Percentiles rank a stretch among this genome's conserved stretches.
Evolutionary conservation across 2,329 filamentous ascomycete species (phyloP).

Genomic region (Clonostachys rhizophaga): DNA sequence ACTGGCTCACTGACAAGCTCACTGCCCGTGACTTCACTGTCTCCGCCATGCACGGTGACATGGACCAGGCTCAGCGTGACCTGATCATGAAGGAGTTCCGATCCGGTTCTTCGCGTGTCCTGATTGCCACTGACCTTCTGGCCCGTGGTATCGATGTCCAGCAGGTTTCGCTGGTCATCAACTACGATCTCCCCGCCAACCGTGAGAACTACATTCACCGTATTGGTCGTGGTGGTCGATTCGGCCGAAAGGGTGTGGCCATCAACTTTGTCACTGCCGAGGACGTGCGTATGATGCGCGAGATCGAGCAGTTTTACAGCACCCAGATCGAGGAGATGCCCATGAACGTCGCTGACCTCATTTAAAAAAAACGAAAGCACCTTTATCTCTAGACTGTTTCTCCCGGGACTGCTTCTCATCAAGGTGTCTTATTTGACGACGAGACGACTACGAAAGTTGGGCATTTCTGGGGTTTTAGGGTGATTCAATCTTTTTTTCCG

Average conservation of each 20-base stretch:
- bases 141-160: constrained; percentile 99
- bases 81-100: constrained; percentile 99
- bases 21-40: constrained; percentile 98
- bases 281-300: constrained; percentile 99
- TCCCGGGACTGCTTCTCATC: neutral
- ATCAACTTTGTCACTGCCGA: constrained; percentile 99
- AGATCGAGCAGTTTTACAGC: constrained; percentile 99
- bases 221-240: constrained; percentile 98
- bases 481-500: constrained; percentile 3
- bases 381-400: neutral
- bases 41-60: constrained; percentile 99
- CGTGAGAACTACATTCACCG: constrained; percentile 99
- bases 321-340: constrained; percentile 99
- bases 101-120: constrained; percentile 94
- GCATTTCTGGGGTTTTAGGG: neutral
- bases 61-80: constrained; percentile 97
- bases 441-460: neutral
- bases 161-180: constrained; percentile 99
- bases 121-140: constrained; percentile 96
- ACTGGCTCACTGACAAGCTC: constrained; percentile 99
- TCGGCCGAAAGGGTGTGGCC: constrained; percentile 99
- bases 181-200: constrained; percentile 98
- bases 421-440: neutral
- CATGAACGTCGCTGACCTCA: constrained; percentile 81
- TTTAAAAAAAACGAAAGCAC: constrained; percentile 42